Evolutionary conservation across 108 stramenopile genomes (phyloP).

Genomic region (Conticribra weissflogii): DNA sequence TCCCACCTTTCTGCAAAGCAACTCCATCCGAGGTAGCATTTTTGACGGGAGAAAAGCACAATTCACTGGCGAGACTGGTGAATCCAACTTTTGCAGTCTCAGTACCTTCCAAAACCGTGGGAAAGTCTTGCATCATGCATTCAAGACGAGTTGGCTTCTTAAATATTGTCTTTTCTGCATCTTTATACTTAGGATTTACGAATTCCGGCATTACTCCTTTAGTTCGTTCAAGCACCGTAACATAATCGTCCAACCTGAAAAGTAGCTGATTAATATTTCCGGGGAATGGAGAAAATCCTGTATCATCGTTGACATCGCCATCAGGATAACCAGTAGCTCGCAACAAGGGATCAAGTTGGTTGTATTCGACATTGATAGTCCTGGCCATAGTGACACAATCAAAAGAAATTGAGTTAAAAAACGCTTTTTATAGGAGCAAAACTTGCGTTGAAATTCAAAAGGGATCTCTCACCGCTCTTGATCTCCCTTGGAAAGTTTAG

Average conservation of each 20-base stretch:
- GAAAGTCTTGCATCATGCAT: conserved; percentile 99
- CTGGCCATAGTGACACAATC: too few species aligned
- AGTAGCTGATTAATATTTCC: conserved; percentile 99
- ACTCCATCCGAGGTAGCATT: conserved; percentile 91
- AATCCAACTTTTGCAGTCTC: conserved; percentile 91
- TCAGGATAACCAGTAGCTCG: conserved; percentile 78
- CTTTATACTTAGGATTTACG: conserved; percentile 99
- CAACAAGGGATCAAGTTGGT: conserved; percentile 97
- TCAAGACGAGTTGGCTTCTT: conserved; percentile 99
- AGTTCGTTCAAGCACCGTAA: conserved; percentile 75
- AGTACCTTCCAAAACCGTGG: conserved; percentile 75
- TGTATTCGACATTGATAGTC: conserved; percentile 99
- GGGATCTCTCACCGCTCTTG: conserved; percentile 7
- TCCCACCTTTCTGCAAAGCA: conserved; percentile 78
- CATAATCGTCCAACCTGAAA: conserved; percentile 85
- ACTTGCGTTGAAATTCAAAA: conserved; percentile 3
- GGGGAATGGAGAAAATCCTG: conserved; percentile 95
- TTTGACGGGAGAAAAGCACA: conserved; percentile 96
- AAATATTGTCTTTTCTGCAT: conserved; percentile 88
- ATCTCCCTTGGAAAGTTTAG: conserved; percentile 74
- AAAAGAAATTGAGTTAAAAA: conserved; percentile 11
- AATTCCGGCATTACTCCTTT: conserved; percentile 97
- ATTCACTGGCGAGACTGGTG: conserved; percentile 83
- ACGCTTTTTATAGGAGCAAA: background rate
- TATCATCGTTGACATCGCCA: conserved; percentile 95